Base-by-base conservation (phyloP, 1,284 basidiomycete species). In the Marasmius sp. region DNA sequence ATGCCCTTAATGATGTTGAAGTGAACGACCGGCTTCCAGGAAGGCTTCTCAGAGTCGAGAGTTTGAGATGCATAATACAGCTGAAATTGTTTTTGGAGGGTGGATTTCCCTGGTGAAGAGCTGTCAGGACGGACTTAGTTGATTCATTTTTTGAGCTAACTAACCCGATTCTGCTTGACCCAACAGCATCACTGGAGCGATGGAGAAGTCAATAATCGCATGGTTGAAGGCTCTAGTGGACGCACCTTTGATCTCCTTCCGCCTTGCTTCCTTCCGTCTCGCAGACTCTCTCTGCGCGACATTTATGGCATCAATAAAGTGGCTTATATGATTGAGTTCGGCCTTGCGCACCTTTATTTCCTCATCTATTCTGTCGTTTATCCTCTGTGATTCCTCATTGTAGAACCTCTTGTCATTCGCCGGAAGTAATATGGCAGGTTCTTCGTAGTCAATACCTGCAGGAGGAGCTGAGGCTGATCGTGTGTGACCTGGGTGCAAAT, bases 1-100 rank as follows among this genome's bases (percentile, higher is more conserved):
- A 93, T 77, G 58, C 89, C 89, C 71, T 89, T 90, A 79, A 93
- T 83, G 67, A 92, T 79, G 75, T 92, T 92, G 77, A 90, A 87
- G 75, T 89, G 91, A 34, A 93, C 89, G 57, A 92, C 86, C 2
- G 89, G 88, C 33, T 85, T 82, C 91, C 91, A 93, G 16, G 83
- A 84, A 0, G 87, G 85, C 20, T 87, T 85, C 73, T 90, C 88
- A 60, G 78, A 74, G 62, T 93, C 89, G 51, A 93, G 80, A 0
- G 85, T 77, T 61, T 85, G 80, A 7, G 88, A 86, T 2, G 89
- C 85, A 68, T 92, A 91, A 73, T 87, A 87, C 1, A 93, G 80
- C 69, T 93, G 91, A 69, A 93, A 91, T 73, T 93, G 89, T 67
- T 91, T 92, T 69, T 89, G 88, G 8, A 92, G 79, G 1, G 90